Evolutionary conservation across 208 protist species (phyloP), one percentile per base, ranked within the genome.

Genomic region (Zelonia costaricensis): DNA sequence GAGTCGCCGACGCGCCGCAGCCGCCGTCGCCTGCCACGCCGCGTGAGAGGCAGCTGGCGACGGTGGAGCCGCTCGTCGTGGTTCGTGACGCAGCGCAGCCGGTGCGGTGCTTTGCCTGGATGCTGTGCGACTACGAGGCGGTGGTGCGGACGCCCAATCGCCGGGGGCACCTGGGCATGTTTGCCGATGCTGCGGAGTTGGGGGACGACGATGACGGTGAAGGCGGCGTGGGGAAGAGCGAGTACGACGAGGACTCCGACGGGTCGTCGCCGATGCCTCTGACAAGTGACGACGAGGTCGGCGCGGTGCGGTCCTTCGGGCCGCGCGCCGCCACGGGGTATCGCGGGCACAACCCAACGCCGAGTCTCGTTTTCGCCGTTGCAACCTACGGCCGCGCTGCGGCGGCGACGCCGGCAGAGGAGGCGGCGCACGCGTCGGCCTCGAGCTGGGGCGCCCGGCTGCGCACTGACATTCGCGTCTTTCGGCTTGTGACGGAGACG

Each of bases 31-130:
- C 7, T 13, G 44, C 30, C 27, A n/a, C 65, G 36, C 28, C n/a
- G n/a, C n/a, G n/a, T n/a, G n/a, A n/a, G n/a, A n/a, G n/a, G n/a
- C n/a, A n/a, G n/a, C 42, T 20, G 27, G 35, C 3, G 65, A 70
- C 28, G 4, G 47, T 12, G 31, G 57, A 1, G 42, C 51, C 66
- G 7, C n/a, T 64, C 9, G 58, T 72, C 13, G 66, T 72, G 23
- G 66, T 72, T 10, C 40, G 51, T 22, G 40, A 65, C 25, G 56
- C 57, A 6, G 28, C 35, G 18, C 57, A 72, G 33, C 66, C 66
- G 3, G 12, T 72, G 4, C 66, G 57, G 4, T 65, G 58, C 51
- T 72, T 72, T 61, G 48, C 66, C 25, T 72, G 66, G 66, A 72
- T 72, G 66, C 33, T 38, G 16, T 72, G 66, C 28, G 66, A 72